phyloP scores from a whole-genome alignment of 441 rosid genomes.

The Jatropha multifida region DNA sequence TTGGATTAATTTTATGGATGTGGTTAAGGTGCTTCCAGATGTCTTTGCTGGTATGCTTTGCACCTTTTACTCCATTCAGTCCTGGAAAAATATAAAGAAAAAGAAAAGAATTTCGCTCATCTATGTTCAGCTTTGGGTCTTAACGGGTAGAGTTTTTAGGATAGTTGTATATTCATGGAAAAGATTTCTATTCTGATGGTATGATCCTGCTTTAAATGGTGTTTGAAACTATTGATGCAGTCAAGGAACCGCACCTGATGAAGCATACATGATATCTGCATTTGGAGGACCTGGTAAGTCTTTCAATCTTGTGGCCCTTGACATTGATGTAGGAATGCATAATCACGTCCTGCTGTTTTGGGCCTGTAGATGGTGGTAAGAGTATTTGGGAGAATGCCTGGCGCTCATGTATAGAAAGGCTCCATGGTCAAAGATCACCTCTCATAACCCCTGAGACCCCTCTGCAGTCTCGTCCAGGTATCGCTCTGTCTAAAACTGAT shows the following conservation, averaged over 20 bases:
- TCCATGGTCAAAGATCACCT: constrained; percentile 54
- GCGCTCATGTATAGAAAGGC: constrained; percentile 69
- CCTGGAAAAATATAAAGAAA: not conserved
- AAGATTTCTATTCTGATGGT: constrained; percentile 3
- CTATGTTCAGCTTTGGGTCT: not conserved
- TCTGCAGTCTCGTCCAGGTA: constrained; percentile 70
- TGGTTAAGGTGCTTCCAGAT: constrained; percentile 6
- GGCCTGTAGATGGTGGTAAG: constrained; percentile 71
- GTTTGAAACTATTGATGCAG: constrained; percentile 48
- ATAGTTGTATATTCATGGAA: not conserved
- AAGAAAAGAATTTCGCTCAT: not conserved
- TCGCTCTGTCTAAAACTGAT: constrained; percentile 14
- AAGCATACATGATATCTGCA: constrained; percentile 94
- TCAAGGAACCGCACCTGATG: constrained; percentile 92
- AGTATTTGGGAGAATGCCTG: constrained; percentile 86
- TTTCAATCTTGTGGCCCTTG: constrained; percentile 9
- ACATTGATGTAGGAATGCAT: constrained; percentile 7
- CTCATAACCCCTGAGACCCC: constrained; percentile 64
- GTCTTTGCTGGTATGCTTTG: not conserved
- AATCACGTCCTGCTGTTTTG: constrained; percentile 26
- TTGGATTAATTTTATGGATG: not conserved
- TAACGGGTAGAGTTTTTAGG: constrained; percentile 3
- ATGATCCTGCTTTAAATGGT: constrained; percentile 19
- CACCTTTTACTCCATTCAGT: not conserved
- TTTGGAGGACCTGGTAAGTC: constrained; percentile 94